Conservation (phyloP, 495 filamentous ascomycete genomes). For the Talaromyces wortmannii region DNA sequence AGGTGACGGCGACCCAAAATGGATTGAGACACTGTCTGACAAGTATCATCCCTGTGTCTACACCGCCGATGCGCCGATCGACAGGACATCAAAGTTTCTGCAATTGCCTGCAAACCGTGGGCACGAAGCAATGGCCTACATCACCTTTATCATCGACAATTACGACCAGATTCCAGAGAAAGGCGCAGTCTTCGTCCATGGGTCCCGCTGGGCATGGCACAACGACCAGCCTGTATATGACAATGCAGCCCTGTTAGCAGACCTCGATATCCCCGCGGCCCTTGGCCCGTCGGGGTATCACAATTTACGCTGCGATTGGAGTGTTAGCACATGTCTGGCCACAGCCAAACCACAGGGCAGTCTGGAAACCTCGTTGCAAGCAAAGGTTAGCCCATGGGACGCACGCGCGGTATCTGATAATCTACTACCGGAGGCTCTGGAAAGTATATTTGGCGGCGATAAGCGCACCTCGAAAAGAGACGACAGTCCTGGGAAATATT, state of each 20-base stretch:
- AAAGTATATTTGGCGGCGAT: slow-evolving; percentile 23
- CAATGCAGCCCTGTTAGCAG: slow-evolving; percentile 26
- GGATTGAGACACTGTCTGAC: slow-evolving; percentile 22
- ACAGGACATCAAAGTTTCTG: slow-evolving; percentile 25
- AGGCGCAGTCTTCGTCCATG: slow-evolving; percentile 38
- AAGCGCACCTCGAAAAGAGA: not conserved
- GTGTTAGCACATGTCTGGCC: slow-evolving; percentile 26
- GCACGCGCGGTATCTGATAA: slow-evolving; percentile 31
- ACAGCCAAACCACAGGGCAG: slow-evolving; percentile 26
- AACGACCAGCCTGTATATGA: slow-evolving; percentile 35
- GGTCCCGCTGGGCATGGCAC: slow-evolving; percentile 37
- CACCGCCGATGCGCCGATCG: slow-evolving; percentile 44
- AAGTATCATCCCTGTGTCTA: slow-evolving; percentile 43
- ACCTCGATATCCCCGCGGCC: slow-evolving; percentile 23
- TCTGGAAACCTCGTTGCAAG: slow-evolving; percentile 29
- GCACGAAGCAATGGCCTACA: slow-evolving; percentile 62
- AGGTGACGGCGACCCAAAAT: slow-evolving; percentile 27
- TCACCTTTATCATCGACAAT: slow-evolving; percentile 62
- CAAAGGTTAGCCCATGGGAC: slow-evolving; percentile 28
- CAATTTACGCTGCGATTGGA: slow-evolving; percentile 42
- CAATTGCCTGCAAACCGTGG: slow-evolving; percentile 59
- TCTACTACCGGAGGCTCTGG: slow-evolving; percentile 21
- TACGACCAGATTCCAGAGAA: slow-evolving; percentile 49
- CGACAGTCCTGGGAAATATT: not conserved
- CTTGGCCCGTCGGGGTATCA: slow-evolving; percentile 29